A percentile compares a stretch with the other conserved stretches of the same genome.
These are phyloP conservation scores for Piper betle DNA, from an alignment of 164 flowering plant species.

Conservation along the genomic window DNA sequence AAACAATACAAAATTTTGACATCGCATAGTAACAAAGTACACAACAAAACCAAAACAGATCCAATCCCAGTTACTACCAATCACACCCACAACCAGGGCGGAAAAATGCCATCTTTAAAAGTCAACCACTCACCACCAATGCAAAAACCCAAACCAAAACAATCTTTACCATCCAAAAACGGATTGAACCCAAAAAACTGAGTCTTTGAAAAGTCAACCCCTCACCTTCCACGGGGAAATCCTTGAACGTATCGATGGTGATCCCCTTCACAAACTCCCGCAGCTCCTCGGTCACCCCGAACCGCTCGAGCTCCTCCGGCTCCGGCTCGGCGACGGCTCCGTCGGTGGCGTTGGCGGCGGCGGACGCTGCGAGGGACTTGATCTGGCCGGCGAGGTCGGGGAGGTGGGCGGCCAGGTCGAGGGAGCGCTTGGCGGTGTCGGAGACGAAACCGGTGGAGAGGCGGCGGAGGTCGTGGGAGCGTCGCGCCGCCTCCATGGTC, in stretches of 20 bases:
- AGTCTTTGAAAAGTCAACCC: neutral
- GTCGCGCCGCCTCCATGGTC: conserved; percentile 41
- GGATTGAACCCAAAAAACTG: too few species aligned
- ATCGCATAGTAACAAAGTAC: too few species aligned
- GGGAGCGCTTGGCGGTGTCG: conserved; percentile 56
- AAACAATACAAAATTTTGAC: too few species aligned
- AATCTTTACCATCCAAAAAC: too few species aligned
- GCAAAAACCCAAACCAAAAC: too few species aligned
- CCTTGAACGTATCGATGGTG: conserved; percentile 46
- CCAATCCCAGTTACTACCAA: too few species aligned
- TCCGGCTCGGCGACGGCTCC: conserved; percentile 8
- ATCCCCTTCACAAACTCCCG: conserved; percentile 74
- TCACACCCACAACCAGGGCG: too few species aligned
- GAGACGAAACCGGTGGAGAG: conserved; percentile 38
- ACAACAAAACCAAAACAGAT: too few species aligned
- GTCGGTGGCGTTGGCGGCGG: conserved; percentile 11
- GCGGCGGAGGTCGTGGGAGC: conserved; percentile 46
- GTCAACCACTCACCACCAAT: too few species aligned
- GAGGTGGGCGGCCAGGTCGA: conserved; percentile 54
- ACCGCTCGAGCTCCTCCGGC: conserved; percentile 40
- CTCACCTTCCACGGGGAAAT: conserved; percentile 61
- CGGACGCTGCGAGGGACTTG: conserved; percentile 35
- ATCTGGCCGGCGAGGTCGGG: conserved; percentile 50
- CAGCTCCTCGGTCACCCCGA: conserved; percentile 69
- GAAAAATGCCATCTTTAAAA: too few species aligned